Conservation (phyloP, 805 yeast species). For the Nakazawaea peltata region DNA sequence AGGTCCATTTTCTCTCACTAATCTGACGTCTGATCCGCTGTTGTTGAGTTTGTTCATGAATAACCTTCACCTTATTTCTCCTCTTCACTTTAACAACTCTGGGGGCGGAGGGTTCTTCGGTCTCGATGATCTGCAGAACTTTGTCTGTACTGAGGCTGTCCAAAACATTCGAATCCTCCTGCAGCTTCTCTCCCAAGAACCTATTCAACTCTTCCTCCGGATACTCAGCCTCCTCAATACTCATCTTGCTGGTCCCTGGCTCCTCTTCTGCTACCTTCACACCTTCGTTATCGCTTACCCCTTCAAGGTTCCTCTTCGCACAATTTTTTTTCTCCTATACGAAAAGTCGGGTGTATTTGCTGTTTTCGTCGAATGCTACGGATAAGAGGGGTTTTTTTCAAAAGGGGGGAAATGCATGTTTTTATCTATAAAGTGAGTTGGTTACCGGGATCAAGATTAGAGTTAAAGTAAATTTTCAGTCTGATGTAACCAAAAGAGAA, state of each 20-base stretch:
- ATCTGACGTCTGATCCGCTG: conserved; percentile 34
- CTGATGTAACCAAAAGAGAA: conserved; percentile 15
- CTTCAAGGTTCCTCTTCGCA: not conserved
- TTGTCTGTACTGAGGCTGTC: too few species aligned
- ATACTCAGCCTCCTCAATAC: conserved; percentile 21
- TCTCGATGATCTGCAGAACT: too few species aligned
- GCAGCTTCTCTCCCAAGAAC: not conserved
- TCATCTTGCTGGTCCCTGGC: not conserved
- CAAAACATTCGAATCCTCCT: not conserved
- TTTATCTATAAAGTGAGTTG: too few species aligned
- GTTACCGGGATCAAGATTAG: too few species aligned
- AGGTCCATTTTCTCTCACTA: conserved; percentile 70
- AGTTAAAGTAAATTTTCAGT: conserved; percentile 7
- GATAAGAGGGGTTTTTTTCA: too few species aligned
- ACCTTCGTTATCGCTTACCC: too few species aligned
- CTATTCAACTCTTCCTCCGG: conserved; percentile 20
- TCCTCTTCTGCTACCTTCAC: too few species aligned
- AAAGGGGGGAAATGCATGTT: too few species aligned
- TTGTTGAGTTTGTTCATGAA: conserved; percentile 12
- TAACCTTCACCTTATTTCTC: conserved; percentile 17
- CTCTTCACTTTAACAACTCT: conserved; percentile 2
- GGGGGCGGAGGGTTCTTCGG: not conserved
- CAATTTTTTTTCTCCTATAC: not conserved
- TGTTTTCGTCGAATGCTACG: too few species aligned
- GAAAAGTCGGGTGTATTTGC: not conserved